phyloP scores from a whole-genome alignment of 371 early-diverging fungal genomes.

The Mucor velutinosus region DNA sequence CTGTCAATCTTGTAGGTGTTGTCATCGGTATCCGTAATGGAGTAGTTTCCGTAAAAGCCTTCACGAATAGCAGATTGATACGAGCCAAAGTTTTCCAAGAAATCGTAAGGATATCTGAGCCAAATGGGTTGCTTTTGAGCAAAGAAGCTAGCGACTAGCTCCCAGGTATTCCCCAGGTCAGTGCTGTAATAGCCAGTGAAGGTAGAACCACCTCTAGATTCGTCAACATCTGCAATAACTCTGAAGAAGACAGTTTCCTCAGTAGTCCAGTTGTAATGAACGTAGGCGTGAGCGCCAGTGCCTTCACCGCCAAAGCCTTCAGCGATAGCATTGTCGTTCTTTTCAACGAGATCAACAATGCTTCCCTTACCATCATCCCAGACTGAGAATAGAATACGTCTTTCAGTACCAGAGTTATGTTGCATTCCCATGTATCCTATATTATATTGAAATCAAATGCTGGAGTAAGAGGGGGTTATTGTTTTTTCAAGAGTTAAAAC shows the following conservation, averaged over 20 bases:
- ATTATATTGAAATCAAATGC: too few relatives aligned
- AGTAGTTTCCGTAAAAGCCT: conserved; percentile 17
- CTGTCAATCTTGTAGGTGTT: neutral
- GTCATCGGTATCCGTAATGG: neutral
- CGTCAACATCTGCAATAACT: neutral
- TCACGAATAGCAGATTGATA: conserved; percentile 3
- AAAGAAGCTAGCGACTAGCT: conserved; percentile 13
- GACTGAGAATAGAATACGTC: conserved; percentile 17
- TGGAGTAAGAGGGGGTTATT: too few relatives aligned
- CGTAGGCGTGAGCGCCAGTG: conserved; percentile 17
- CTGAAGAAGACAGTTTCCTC: conserved; percentile 15
- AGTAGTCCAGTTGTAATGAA: conserved; percentile 9
- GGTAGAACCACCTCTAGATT: neutral
- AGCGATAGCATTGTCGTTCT: neutral
- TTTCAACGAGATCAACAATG: conserved; percentile 6
- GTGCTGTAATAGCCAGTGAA: conserved; percentile 12
- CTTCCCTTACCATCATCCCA: conserved; percentile 23
- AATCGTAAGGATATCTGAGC: conserved; percentile 11
- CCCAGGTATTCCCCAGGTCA: neutral
- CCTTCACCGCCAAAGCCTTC: conserved; percentile 27
- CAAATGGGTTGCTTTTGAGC: conserved; percentile 1
- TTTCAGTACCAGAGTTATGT: conserved; percentile 14
- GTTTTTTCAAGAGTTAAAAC: too few relatives aligned
- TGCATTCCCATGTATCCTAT: conserved; percentile 28
- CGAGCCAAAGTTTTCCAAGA: conserved; percentile 20